These are phyloP conservation scores for Tranzscheliella williamsii DNA, from an alignment of 1,284 basidiomycete species.

Conservation along the genomic window DNA sequence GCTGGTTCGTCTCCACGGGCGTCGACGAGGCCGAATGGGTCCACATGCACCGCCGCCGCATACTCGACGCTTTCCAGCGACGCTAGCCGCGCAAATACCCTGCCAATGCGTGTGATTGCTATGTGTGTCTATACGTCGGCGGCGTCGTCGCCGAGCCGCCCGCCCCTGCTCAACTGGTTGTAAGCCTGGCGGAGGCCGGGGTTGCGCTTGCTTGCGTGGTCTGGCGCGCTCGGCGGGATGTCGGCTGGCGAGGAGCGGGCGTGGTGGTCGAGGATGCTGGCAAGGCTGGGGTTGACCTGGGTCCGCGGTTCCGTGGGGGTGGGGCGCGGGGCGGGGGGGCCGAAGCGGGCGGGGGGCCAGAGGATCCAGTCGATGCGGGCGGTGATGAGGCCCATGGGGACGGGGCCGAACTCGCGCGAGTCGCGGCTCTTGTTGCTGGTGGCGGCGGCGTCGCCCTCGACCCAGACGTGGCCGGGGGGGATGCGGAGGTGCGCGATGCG, in stretches of 20 bases:
- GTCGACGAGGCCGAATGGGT: conserved; percentile 48
- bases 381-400: conserved; percentile 64
- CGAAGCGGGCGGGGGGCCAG: conserved; percentile 61
- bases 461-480: conserved; percentile 62
- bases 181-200: conserved; percentile 10
- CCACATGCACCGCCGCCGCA: conserved; percentile 2
- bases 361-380: conserved; percentile 62
- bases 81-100: not conserved
- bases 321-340: conserved; percentile 25
- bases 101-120: not conserved
- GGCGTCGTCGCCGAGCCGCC: conserved; percentile 34
- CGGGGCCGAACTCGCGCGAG: conserved; percentile 65
- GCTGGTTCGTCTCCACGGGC: conserved; percentile 66
- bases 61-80: conserved; percentile 7
- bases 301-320: conserved; percentile 1
- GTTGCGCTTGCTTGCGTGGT: conserved; percentile 1
- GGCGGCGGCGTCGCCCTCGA: conserved; percentile 66
- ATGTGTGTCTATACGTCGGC: conserved; percentile 4
- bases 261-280: conserved; percentile 29
- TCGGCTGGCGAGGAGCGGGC: conserved; percentile 9
- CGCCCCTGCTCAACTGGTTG: conserved; percentile 35
- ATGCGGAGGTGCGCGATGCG: conserved; percentile 42
- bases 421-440: conserved; percentile 54
- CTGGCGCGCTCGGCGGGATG: conserved; percentile 34
- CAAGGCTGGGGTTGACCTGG: conserved; percentile 32